A percentile compares a stretch with the other conserved stretches of the same genome.
phyloP scores from a whole-genome alignment of 2,329 filamentous ascomycete genomes.

The Beauveria rudraprayagi region DNA sequence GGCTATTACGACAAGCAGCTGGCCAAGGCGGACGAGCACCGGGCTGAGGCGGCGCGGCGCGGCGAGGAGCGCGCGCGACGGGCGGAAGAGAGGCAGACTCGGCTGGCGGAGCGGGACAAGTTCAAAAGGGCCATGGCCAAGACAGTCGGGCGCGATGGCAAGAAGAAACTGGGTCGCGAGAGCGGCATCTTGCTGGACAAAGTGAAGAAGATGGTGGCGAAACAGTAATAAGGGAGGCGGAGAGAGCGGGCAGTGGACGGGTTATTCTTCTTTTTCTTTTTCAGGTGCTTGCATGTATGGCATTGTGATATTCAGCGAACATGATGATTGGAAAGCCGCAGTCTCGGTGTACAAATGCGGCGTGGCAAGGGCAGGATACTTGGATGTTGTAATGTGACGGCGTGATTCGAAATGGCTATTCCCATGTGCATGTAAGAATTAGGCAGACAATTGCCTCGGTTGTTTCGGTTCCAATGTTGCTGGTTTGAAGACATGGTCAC shows the following conservation, averaged over 20 bases:
- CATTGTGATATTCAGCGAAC: neutral
- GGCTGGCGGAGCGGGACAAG: constrained; percentile 55
- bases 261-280: neutral
- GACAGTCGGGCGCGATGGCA: constrained; percentile 66
- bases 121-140: constrained; percentile 63
- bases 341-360: neutral
- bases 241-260: neutral
- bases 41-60: constrained; percentile 34
- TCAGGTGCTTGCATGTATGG: neutral
- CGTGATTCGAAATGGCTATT: too few species aligned
- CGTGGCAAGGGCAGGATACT: neutral
- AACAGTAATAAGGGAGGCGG: constrained; percentile 18
- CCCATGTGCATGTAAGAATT: neutral
- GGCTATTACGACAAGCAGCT: constrained; percentile 61
- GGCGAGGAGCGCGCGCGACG: constrained; percentile 33
- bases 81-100: constrained; percentile 57
- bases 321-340: neutral
- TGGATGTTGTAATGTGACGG: neutral
- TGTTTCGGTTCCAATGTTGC: neutral
- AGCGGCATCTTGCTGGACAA: constrained; percentile 70
- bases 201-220: constrained; percentile 62
- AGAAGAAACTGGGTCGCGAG: constrained; percentile 74
- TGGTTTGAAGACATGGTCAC: neutral
- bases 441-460: neutral
- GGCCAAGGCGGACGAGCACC: constrained; percentile 34